Evolutionary conservation across 345 rosid genomes (phyloP).

Genomic region (Syzygium jambos): DNA sequence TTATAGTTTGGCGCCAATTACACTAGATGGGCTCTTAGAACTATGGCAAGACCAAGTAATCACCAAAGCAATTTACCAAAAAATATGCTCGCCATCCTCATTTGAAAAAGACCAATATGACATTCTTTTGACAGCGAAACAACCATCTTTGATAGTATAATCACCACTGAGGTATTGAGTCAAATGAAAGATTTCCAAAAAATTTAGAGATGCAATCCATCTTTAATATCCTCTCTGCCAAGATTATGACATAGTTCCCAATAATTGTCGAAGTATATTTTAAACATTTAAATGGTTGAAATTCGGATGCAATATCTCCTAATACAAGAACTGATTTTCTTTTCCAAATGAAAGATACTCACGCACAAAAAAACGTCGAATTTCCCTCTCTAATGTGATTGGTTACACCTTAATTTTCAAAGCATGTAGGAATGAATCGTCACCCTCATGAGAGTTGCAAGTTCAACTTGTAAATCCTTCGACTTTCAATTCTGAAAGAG

Average conservation of each 20-base stretch:
- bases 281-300: not conserved
- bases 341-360: not conserved
- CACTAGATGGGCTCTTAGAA: not conserved
- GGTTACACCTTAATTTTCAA: not conserved
- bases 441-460: not conserved
- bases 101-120: not conserved
- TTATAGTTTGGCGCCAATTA: not conserved
- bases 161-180: not conserved
- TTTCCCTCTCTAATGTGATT: not conserved
- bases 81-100: not conserved
- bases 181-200: too few species aligned
- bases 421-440: not conserved
- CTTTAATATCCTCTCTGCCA: not conserved
- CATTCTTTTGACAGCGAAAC: not conserved
- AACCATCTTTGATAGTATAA: not conserved
- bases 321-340: too few species aligned
- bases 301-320: too few species aligned
- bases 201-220: not conserved
- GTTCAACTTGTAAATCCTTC: not conserved
- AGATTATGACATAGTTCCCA: not conserved
- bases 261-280: not conserved
- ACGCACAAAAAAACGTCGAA: too few species aligned
- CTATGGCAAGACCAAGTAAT: not conserved
- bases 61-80: not conserved
- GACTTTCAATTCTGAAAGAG: not conserved